Evolutionary conservation across 108 stramenopile species (phyloP).

Genomic region (Cyclostephanos tholiformis): DNA sequence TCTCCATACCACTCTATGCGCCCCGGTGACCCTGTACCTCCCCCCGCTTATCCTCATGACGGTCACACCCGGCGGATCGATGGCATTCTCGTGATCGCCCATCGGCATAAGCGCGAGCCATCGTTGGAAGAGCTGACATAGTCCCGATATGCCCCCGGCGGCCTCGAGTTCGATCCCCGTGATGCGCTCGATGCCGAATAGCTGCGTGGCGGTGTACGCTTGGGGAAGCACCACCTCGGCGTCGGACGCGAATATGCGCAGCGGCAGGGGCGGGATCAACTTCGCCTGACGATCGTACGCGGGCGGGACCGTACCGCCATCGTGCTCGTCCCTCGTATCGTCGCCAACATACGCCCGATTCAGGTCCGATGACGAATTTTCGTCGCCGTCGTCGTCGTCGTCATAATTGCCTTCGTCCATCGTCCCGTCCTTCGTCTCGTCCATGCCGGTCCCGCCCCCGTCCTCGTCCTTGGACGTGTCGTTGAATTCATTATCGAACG

Average conservation of each 20-base stretch:
- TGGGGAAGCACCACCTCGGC: slow-evolving; percentile 88
- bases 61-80: slow-evolving; percentile 86
- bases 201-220: slow-evolving; percentile 84
- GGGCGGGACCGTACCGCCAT: too few species aligned
- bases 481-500: too few species aligned
- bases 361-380: not conserved
- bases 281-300: too few species aligned
- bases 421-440: slow-evolving; percentile 45
- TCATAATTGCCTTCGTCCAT: slow-evolving; percentile 6
- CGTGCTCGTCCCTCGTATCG: not conserved
- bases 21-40: slow-evolving; percentile 84
- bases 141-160: slow-evolving; percentile 77
- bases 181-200: slow-evolving; percentile 86
- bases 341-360: too few species aligned
- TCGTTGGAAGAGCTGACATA: slow-evolving; percentile 79
- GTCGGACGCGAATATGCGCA: slow-evolving; percentile 82
- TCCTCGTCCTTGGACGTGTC: too few species aligned
- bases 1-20: slow-evolving; percentile 88
- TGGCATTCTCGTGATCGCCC: slow-evolving; percentile 86
- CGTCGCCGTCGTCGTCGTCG: not conserved
- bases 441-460: slow-evolving; percentile 35
- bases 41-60: slow-evolving; percentile 90
- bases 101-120: slow-evolving; percentile 90
- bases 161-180: slow-evolving; percentile 89
- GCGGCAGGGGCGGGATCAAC: slow-evolving; percentile 63